Base-by-base conservation (phyloP, 805 yeast genomes). In the Metschnikowia picachoensis region DNA sequence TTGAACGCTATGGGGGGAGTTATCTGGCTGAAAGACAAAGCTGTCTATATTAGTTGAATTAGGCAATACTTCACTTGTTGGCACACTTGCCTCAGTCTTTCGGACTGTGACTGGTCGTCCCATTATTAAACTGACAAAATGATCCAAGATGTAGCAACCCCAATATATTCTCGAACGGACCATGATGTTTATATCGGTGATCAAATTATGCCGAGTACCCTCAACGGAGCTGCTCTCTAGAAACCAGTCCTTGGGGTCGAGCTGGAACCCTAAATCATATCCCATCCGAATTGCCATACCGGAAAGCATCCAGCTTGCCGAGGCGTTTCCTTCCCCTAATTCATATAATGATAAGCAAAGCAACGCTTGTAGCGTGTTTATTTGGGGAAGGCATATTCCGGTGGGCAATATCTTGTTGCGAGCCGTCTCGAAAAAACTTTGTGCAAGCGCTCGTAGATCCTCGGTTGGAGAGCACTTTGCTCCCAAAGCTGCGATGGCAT, bases 281-380 rank as follows among this genome's bases (percentile, higher is more conserved):
- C 57, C 59, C 59, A 55, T 53, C 5, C 59, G 47, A 20, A 53
- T 47, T 7, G 59, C 57, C 59, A 55, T 55, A 9, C 59, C 59
- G 3, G 56, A 48, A 17, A 55, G 38, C 57, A 55, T 55, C 59
- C 59, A 55, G 29, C 56, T 52, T 4, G 59, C 53, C 9, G 53
- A 49, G 4, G 55, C 52, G 37, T 55, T 51, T 3, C 59, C 56
- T n/a, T 55, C 57, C 4, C 57, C 57, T 3, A 53, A 52, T 41
- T 55, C 57, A 25, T 49, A 55, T 11, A 55, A 44, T 2, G 57
- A 49, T 12, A 55, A 48, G 36, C 59, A 55, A 5, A 55, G 54
- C 35, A 55, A 45, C 2, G 59, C 57, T 38, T 55, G 59, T 8
- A 55, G 39, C 2, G 59, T 55, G 30, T 41, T 46, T 25, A 55